Percentiles rank a stretch among this genome's conserved stretches.
phyloP scores from a whole-genome alignment of 2,329 filamentous ascomycete species.

The Aspergillus floridensis region DNA sequence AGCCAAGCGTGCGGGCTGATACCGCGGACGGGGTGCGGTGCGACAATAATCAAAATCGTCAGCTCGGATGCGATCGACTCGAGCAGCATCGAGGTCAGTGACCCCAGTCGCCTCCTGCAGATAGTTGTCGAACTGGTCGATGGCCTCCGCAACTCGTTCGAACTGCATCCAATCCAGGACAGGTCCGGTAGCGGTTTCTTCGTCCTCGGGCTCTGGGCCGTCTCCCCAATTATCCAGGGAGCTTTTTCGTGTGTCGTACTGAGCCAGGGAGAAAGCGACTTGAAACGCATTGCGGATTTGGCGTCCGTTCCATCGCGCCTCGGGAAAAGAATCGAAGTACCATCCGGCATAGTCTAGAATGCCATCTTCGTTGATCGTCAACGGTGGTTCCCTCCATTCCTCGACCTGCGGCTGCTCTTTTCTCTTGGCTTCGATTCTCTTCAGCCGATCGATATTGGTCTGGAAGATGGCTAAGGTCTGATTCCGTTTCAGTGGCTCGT shows the following conservation, averaged over 20 bases:
- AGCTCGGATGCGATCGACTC: not conserved
- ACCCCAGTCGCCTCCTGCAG: not conserved
- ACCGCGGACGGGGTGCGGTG: not conserved
- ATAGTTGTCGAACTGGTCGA: not conserved
- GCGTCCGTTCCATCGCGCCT: constrained; percentile 1
- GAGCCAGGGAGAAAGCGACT: not conserved
- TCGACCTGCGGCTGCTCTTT: not conserved
- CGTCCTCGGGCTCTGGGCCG: not conserved
- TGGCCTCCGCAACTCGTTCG: not conserved
- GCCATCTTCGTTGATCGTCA: not conserved
- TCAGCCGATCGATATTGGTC: not conserved
- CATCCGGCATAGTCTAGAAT: constrained; percentile 2
- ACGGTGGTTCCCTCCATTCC: not conserved
- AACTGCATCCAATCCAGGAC: not conserved
- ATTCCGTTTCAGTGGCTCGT: not conserved
- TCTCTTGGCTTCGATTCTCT: not conserved
- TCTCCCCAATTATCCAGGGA: not conserved
- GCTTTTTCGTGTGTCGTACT: not conserved
- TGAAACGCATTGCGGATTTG: constrained; percentile 1
- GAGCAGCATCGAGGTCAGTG: not conserved
- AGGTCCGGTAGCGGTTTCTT: not conserved
- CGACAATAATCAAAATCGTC: not conserved
- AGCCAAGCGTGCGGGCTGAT: not conserved
- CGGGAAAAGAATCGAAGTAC: not conserved
- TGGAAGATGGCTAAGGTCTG: constrained; percentile 1